Base-by-base conservation (phyloP, 208 protist species). In the Novymonas esmeraldas region DNA sequence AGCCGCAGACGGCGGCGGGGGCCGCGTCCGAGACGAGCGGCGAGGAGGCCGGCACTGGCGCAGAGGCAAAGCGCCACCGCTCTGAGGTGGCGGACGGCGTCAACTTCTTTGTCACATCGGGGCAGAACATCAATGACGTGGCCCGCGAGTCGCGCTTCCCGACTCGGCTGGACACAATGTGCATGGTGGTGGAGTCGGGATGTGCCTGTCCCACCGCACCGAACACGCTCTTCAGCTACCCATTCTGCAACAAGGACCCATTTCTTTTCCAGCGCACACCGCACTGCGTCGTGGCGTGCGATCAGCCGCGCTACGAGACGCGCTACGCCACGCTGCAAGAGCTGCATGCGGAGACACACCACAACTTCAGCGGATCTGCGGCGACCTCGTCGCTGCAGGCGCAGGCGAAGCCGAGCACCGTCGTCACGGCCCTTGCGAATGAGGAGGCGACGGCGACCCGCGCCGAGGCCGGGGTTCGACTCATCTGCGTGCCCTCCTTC, bases 141-240 rank as follows among this genome's bases (percentile, higher is more conserved):
- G 79, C 79, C 48, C 81, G 84, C 39, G 81, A 97, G 65, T 93
- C 91, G 6, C 56, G 51, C 16, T 85, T 81, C 28, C 41, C 59
- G 26, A 79, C 78, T 10, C 81, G 83, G 0, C 65, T 95, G 0
- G 88, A 94, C 20, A 73, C 89, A 6, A 84, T 98, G 86, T 73
- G 73, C 20, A 78, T 85, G 70, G 70, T 95, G 22, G 51, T 97
- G 44, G 81, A 65, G 46, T 87, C 76, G 4, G 88, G 86, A 3
- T 95, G 90, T 41, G 80, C 90, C 28, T 95, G 87, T 57, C 95
- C 95, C 16, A 97, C 95, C 16, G 91, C 93, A 0, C 95, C 95
- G 6, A 95, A 97, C 75, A 97, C 90, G 3, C 76, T 97, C n/a
- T 92, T 89, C 62, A 96, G 94, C 51, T 98, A 97, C 57, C 92